A percentile compares a stretch with the other conserved stretches of the same genome.
Evolutionary conservation across 73 alveolate genomes (phyloP).

Genomic region (Paramecium sexaurelia): DNA sequence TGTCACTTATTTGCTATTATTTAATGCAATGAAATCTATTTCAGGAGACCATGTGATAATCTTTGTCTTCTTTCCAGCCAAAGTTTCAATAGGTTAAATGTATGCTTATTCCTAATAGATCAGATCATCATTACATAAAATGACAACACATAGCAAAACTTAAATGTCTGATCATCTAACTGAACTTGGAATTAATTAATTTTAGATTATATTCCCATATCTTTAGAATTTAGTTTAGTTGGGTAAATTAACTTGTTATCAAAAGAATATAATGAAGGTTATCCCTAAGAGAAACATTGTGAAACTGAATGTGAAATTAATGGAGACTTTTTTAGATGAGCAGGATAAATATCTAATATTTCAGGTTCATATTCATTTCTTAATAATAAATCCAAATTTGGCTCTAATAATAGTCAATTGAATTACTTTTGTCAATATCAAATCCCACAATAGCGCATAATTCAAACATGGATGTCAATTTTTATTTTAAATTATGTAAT

Average conservation of each 20-base stretch:
- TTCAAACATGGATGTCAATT: slow-evolving; percentile 5
- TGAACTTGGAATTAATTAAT: neutral
- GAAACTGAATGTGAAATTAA: neutral
- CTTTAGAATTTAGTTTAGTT: neutral
- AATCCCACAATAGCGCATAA: neutral
- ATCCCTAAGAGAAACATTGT: neutral
- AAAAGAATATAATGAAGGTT: neutral
- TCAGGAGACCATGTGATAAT: neutral
- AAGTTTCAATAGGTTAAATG: neutral
- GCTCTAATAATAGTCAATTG: neutral
- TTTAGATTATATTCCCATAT: neutral
- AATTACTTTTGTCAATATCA: neutral
- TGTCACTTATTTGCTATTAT: neutral
- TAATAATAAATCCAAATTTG: neutral
- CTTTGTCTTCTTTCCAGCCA: neutral
- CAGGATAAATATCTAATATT: slow-evolving; percentile 1
- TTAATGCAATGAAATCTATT: neutral
- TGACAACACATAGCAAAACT: neutral
- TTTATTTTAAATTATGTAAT: neutral
- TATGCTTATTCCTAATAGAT: slow-evolving; percentile 2
- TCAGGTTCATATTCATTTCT: slow-evolving; percentile 12
- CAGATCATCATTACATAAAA: neutral
- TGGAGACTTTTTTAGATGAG: neutral
- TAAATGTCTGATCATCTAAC: neutral
- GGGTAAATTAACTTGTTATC: neutral